Conservation (phyloP, 768 basidiomycete genomes). For the Macrolepiota dolichaula region DNA sequence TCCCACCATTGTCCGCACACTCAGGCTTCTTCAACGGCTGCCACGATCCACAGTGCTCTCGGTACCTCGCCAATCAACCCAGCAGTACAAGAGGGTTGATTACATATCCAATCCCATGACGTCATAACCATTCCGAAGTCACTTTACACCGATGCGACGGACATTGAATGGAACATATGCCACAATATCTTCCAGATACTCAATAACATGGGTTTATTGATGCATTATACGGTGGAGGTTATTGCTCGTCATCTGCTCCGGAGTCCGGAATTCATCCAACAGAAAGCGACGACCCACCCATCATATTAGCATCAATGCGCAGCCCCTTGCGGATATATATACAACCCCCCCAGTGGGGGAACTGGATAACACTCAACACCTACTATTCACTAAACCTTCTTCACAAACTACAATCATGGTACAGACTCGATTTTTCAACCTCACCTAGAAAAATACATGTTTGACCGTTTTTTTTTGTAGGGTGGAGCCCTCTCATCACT, state of each 20-base stretch:
- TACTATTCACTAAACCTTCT: neutral
- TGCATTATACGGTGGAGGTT: neutral
- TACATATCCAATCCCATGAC: neutral
- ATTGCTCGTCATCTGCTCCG: neutral
- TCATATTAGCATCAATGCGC: neutral
- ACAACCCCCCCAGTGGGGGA: neutral
- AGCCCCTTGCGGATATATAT: neutral
- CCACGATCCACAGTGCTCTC: too few relatives aligned
- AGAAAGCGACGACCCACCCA: neutral
- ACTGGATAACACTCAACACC: neutral
- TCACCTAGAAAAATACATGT: neutral
- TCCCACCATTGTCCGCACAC: too few relatives aligned
- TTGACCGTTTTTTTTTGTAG: neutral
- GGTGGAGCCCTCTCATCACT: neutral
- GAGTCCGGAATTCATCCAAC: neutral
- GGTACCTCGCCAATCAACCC: neutral
- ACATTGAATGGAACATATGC: neutral
- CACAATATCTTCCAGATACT: neutral
- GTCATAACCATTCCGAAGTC: neutral
- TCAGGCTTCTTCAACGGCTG: too few relatives aligned
- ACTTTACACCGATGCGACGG: neutral
- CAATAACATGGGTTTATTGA: neutral
- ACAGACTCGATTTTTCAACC: neutral
- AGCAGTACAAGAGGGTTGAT: neutral
- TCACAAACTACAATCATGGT: neutral